Evolutionary conservation across 768 basidiomycete genomes (phyloP).

Genomic region (Tremella yokohamensis): DNA sequence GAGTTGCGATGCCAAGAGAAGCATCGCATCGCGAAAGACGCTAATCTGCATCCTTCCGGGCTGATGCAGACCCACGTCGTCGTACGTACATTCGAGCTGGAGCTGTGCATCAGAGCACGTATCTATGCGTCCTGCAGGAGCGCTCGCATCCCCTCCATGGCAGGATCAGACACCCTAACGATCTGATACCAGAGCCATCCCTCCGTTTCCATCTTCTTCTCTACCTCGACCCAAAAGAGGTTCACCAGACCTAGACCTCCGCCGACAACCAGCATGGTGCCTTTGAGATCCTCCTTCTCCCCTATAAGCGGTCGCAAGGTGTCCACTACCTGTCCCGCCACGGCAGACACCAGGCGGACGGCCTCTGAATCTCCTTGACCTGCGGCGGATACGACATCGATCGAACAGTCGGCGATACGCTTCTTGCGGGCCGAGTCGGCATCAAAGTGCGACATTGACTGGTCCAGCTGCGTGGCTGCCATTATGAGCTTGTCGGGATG

Average conservation of each 20-base stretch:
- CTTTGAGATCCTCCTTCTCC: not conserved
- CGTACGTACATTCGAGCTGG: no score
- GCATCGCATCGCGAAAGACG: no score
- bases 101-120: no score
- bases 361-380: constrained; percentile 4
- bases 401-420: constrained; percentile 7
- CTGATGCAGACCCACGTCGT: no score
- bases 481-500: not conserved
- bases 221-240: not conserved
- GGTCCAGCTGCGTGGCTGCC: not conserved
- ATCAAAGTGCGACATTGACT: no score
- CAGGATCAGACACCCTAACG: not conserved
- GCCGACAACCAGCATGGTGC: constrained; percentile 3
- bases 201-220: not conserved
- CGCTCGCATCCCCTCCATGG: not conserved
- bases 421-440: constrained; percentile 10
- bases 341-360: not conserved
- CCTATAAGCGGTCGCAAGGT: constrained; percentile 4
- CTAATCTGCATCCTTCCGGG: no score
- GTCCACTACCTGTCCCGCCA: constrained; percentile 8
- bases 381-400: not conserved
- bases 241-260: constrained; percentile 1
- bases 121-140: not conserved
- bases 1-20: no score
- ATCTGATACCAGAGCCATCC: not conserved